Evolutionary conservation across 148 eudicot genomes (phyloP).

Genomic region (Camellia lanceoleosa): DNA sequence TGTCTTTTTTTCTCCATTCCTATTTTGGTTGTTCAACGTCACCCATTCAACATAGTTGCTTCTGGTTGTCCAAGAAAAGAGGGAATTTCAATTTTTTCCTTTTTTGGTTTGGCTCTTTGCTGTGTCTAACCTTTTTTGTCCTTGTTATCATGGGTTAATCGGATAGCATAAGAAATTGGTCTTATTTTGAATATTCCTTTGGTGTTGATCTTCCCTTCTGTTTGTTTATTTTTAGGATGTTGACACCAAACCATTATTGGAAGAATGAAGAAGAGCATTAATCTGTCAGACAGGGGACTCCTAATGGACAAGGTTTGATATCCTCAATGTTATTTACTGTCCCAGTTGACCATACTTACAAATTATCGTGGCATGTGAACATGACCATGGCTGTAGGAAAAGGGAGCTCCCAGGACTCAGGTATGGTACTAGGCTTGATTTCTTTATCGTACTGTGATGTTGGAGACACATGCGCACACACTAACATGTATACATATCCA

Average conservation of each 20-base stretch:
- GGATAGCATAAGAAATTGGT: neutral
- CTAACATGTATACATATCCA: neutral
- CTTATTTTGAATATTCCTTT: neutral
- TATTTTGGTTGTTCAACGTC: conserved; percentile 3
- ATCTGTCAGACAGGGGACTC: neutral
- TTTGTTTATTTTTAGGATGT: conserved; percentile 11
- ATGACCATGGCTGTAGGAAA: neutral
- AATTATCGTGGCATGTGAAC: neutral
- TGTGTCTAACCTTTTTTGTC: neutral
- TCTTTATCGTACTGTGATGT: neutral
- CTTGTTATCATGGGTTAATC: neutral
- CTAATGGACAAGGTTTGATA: neutral
- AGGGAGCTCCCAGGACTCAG: neutral
- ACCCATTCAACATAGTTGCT: neutral
- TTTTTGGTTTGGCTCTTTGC: neutral
- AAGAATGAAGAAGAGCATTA: conserved; percentile 9
- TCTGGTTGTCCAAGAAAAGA: neutral
- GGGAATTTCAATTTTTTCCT: neutral
- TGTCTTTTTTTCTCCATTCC: neutral
- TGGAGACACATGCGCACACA: neutral
- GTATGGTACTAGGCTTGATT: neutral
- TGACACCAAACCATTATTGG: neutral
- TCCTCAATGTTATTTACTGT: neutral
- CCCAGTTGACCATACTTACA: neutral
- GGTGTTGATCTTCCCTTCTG: neutral